Base-by-base conservation (phyloP, 345 rosid species). In the Citrus glauca region DNA sequence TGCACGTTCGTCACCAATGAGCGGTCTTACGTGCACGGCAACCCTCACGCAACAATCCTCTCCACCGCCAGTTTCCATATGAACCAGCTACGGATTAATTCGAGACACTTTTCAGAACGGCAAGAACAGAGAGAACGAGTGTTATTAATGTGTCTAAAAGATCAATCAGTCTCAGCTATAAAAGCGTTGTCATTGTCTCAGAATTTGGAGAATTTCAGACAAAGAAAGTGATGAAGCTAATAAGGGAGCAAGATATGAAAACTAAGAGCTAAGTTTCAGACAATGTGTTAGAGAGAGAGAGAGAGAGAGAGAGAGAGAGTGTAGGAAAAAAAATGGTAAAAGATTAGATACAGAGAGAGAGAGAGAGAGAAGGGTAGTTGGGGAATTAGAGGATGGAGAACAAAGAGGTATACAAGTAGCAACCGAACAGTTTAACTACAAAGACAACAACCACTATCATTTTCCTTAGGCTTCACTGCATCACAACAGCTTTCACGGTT, bases 41-140 rank as follows among this genome's bases (percentile, higher is more conserved):
- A 97, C 99, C 80, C 94, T 97, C 30, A 97, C 98, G 66, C 95
- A 97, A 50, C 99, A 97, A 81, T 93, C 93, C 87, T 93, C 98
- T 0, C 88, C 87, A 56, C 83, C 75, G 56, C 78, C 70, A 64
- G 90, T 85, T 82, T 89, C 91, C 93, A 90, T 88, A 50, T 74
- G 84, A 61, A 77, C 77, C 80, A 81, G 78, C 69, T 45, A 74
- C 55, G 45, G 83, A 63, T 9, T 53, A 25, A 42, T 42, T 11
- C 24, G 20, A 53, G 25, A 42, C 42, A 48, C 13, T 56, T 56
- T 33, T 40, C 32, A 28, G 50, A 57, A 72, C 5, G 9, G 66
- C 30, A 38, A 76, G 27, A 66, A 63, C 32, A 42, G 3, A 16
- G 35, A 64, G 40, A 76, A 64, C 50, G 74, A 78, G 35, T 11